Evolutionary conservation across 176 grass and related monocot species (phyloP).

Genomic region (Aegilops umbellulata): DNA sequence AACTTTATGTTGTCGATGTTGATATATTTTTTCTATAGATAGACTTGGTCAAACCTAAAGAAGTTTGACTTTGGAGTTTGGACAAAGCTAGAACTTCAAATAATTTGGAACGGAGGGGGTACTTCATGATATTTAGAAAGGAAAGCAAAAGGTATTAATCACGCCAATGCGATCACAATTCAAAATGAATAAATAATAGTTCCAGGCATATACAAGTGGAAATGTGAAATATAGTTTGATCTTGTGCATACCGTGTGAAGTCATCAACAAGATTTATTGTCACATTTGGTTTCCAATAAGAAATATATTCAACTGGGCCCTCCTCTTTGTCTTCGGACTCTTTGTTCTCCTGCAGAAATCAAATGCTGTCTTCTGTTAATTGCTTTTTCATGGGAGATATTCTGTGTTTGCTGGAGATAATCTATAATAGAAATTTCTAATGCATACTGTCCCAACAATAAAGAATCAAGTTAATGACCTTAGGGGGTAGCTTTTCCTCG

Average conservation of each 20-base stretch:
- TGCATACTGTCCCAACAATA: conserved; percentile 1
- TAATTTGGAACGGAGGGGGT: too few species aligned
- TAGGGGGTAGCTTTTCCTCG: conserved; percentile 37
- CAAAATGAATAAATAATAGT: background rate
- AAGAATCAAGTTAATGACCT: conserved; percentile 39
- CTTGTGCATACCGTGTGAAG: conserved; percentile 71
- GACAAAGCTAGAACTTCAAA: too few species aligned
- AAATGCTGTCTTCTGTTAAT: background rate
- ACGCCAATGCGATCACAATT: background rate
- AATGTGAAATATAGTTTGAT: conserved; percentile 17
- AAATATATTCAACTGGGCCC: conserved; percentile 70
- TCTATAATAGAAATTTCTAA: background rate
- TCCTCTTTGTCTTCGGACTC: conserved; percentile 71
- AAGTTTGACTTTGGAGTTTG: too few species aligned
- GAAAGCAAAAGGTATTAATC: background rate
- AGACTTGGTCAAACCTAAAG: too few species aligned
- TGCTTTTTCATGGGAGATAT: background rate
- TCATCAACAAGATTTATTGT: conserved; percentile 96
- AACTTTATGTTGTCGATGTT: too few species aligned
- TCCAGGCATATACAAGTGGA: background rate
- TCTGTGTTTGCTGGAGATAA: conserved; percentile 31
- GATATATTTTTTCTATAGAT: too few species aligned
- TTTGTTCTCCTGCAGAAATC: conserved; percentile 51
- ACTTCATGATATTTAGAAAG: background rate
- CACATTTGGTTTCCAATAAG: conserved; percentile 98